Evolutionary conservation across 2,329 filamentous ascomycete species (phyloP).

Genomic region (Claviceps sp.): DNA sequence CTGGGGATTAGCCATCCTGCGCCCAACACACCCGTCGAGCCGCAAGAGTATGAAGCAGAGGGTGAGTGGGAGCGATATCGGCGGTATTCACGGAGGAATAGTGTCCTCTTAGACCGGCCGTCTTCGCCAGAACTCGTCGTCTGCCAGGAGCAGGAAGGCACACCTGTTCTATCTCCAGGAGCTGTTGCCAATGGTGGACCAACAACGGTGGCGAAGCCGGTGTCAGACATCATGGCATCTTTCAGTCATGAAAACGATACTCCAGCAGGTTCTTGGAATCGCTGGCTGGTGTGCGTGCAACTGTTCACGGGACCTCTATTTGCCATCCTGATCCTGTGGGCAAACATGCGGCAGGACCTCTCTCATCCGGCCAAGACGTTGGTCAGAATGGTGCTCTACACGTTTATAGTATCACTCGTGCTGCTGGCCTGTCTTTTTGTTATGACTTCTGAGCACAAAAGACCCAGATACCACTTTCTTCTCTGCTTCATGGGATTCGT

Average conservation of each 20-base stretch:
- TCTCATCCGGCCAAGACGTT: constrained; percentile 38
- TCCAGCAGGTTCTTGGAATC: constrained; percentile 56
- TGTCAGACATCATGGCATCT: constrained; percentile 18
- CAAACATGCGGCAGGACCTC: constrained; percentile 46
- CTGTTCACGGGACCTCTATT: constrained; percentile 80
- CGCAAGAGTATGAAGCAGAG: constrained; percentile 25
- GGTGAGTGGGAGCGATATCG: constrained; percentile 48
- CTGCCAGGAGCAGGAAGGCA: constrained; percentile 11
- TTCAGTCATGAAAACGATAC: constrained; percentile 23
- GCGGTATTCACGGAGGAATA: constrained; percentile 27
- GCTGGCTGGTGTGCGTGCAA: constrained; percentile 79
- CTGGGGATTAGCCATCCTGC: constrained; percentile 17
- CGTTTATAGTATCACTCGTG: constrained; percentile 55
- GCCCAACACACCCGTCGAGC: constrained; percentile 23
- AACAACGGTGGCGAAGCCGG: constrained; percentile 13
- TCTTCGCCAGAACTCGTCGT: constrained; percentile 6
- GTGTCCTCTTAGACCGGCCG: constrained; percentile 6
- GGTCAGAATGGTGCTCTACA: constrained; percentile 43
- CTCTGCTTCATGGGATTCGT: constrained; percentile 83
- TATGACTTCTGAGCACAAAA: constrained; percentile 52
- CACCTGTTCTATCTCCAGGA: constrained; percentile 6
- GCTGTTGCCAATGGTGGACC: not conserved
- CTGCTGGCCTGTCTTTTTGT: constrained; percentile 53
- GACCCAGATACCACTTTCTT: constrained; percentile 60
- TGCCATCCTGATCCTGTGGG: constrained; percentile 63